These are phyloP conservation scores for Westerdykella aurantiaca DNA, from an alignment of 2,329 filamentous ascomycete species.

Conservation along the genomic window DNA sequence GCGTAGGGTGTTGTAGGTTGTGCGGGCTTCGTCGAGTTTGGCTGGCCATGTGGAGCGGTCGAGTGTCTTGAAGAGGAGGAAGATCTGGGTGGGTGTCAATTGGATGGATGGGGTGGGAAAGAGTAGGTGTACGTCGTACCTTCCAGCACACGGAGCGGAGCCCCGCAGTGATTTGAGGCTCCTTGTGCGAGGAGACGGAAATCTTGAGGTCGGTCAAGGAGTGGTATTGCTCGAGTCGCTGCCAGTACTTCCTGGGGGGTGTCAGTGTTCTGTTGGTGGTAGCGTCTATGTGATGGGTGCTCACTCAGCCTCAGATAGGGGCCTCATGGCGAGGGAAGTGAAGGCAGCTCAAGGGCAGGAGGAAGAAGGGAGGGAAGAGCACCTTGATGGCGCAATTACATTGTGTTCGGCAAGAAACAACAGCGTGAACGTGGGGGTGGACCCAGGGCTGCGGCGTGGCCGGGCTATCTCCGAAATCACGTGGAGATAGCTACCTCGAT, in stretches of 20 bases:
- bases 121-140: constrained; percentile 41
- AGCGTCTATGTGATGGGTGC: constrained; percentile 4
- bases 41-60: constrained; percentile 63
- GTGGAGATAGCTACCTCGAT: no score
- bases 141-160: constrained; percentile 92
- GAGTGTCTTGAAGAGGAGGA: constrained; percentile 69
- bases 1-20: constrained; percentile 65
- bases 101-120: constrained; percentile 1
- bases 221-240: constrained; percentile 32
- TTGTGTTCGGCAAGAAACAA: no score
- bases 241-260: constrained; percentile 29
- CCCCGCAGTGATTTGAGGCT: constrained; percentile 50
- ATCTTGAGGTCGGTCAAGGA: constrained; percentile 35
- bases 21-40: constrained; percentile 61
- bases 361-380: constrained; percentile 14
- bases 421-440: no score
- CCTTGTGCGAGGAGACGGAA: constrained; percentile 32
- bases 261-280: constrained; percentile 9
- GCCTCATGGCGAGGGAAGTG: constrained; percentile 22
- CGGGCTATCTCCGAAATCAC: no score
- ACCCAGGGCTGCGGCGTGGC: no score
- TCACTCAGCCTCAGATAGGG: constrained; percentile 30
- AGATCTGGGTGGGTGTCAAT: constrained; percentile 51
- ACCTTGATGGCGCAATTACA: constrained; percentile 25
- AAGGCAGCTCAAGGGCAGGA: constrained; percentile 2